Evolutionary conservation across 192 early-diverging fungal species (phyloP).

Genomic region (Gryganskiella cystojenkinii): DNA sequence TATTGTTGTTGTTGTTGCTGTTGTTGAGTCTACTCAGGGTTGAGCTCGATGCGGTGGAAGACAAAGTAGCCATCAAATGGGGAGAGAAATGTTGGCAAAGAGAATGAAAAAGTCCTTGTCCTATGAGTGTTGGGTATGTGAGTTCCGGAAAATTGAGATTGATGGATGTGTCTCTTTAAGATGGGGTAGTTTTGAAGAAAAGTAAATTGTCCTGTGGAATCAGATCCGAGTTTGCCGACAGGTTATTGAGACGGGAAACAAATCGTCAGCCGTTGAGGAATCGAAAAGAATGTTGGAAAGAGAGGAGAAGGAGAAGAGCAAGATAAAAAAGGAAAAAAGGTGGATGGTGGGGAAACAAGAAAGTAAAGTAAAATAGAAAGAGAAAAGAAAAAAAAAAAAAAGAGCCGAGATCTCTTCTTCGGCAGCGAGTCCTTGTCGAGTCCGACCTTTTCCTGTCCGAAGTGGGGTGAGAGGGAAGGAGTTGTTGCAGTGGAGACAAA

Average conservation of each 20-base stretch:
- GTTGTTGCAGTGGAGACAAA: neutral
- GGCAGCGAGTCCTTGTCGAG: no score
- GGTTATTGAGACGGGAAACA: neutral
- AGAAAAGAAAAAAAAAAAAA: neutral
- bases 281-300: no score
- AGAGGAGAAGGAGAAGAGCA: neutral
- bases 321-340: neutral
- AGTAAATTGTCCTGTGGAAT: neutral
- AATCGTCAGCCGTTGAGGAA: neutral
- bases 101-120: neutral
- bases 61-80: slow-evolving; percentile 8
- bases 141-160: neutral
- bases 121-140: no score
- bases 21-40: neutral
- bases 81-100: neutral
- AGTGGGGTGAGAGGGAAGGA: neutral
- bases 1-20: neutral
- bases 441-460: no score
- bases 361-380: no score
- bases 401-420: no score
- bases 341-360: neutral
- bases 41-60: neutral
- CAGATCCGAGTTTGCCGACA: neutral
- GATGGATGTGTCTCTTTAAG: neutral
- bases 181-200: neutral